Evolutionary conservation across 192 early-diverging fungal genomes (phyloP).

Genomic region (Funneliformis geosporum): DNA sequence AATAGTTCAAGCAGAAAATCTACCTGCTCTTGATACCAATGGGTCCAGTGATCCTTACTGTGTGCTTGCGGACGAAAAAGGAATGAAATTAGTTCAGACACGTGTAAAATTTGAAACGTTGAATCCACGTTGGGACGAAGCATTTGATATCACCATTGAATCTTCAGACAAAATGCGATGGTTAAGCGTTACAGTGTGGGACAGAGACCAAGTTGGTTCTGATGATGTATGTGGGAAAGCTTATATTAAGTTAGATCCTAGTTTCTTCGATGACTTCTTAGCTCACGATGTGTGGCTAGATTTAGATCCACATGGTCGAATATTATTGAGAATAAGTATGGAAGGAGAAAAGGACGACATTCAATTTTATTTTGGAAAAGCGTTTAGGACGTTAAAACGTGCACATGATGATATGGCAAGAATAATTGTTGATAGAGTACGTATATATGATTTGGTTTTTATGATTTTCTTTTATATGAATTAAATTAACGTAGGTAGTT

Average conservation of each 20-base stretch:
- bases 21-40: conserved; percentile 62
- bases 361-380: conserved; percentile 82
- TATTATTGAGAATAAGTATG: conserved; percentile 72
- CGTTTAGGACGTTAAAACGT: conserved; percentile 70
- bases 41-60: conserved; percentile 67
- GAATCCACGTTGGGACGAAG: conserved; percentile 83
- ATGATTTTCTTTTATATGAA: neutral
- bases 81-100: conserved; percentile 52
- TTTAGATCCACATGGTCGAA: conserved; percentile 64
- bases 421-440: conserved; percentile 68
- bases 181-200: conserved; percentile 47
- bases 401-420: conserved; percentile 69
- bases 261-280: conserved; percentile 59
- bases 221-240: conserved; percentile 64
- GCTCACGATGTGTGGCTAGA: conserved; percentile 71
- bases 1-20: conserved; percentile 65
- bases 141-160: conserved; percentile 65
- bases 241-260: conserved; percentile 59
- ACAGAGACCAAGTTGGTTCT: conserved; percentile 55
- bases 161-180: conserved; percentile 40
- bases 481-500: neutral
- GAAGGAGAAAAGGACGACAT: conserved; percentile 77
- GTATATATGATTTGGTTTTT: neutral
- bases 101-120: conserved; percentile 63
- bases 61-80: conserved; percentile 54